Percentiles rank a stretch among this genome's conserved stretches.
Conservation (phyloP, 140 eudicot species). For the Senecio squalidus region DNA sequence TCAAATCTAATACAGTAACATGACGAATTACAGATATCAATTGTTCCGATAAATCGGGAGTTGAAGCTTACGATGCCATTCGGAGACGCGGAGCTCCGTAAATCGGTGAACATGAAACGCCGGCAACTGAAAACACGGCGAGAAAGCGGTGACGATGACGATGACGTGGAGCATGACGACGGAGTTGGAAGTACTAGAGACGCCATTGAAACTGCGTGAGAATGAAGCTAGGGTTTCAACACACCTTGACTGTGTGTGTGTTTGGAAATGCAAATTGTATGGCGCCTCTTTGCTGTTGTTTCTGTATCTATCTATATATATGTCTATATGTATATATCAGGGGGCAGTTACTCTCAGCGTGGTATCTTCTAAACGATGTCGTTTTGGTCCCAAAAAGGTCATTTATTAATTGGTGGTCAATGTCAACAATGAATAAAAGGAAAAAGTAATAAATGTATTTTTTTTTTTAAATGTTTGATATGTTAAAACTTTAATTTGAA, state of each 20-base stretch:
- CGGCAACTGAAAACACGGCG: slow-evolving; percentile 2
- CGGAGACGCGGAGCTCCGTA: not conserved
- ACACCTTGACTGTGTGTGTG: not conserved
- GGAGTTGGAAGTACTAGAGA: slow-evolving; percentile 6
- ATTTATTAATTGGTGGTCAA: not conserved
- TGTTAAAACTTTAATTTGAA: too few species aligned
- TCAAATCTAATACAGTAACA: not conserved
- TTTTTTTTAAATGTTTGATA: not conserved
- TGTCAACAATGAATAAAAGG: not conserved
- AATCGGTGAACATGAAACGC: not conserved
- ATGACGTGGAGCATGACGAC: slow-evolving; percentile 12
- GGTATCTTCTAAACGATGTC: slow-evolving; percentile 17
- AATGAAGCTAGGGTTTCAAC: slow-evolving; percentile 4
- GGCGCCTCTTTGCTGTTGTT: slow-evolving; percentile 24
- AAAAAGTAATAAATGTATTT: not conserved
- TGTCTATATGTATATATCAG: slow-evolving; percentile 25
- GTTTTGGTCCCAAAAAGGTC: not conserved
- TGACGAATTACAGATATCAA: not conserved
- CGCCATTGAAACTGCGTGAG: slow-evolving; percentile 13
- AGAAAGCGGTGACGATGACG: not conserved
- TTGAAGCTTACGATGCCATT: not conserved
- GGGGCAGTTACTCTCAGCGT: slow-evolving; percentile 19
- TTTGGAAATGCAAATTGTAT: slow-evolving; percentile 3
- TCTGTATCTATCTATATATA: not conserved
- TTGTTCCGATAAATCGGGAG: not conserved